These are phyloP conservation scores for Collybia sordida DNA, from an alignment of 768 basidiomycete species.

Conservation along the genomic window DNA sequence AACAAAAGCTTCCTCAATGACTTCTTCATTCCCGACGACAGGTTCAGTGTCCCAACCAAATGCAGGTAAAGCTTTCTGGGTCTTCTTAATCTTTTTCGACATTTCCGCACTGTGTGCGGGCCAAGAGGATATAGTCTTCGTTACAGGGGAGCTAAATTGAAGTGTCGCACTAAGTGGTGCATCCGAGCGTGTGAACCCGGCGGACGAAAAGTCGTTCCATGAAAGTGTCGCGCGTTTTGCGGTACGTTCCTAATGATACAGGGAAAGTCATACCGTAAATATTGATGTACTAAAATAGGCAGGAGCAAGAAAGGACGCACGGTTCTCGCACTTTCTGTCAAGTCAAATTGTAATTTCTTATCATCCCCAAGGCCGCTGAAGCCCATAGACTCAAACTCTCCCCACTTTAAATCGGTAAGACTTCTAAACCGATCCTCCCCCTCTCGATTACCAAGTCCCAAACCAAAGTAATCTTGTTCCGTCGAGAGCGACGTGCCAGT, in stretches of 20 bases:
- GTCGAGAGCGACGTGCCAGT: constrained; percentile 25
- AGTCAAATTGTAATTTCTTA: constrained; percentile 87
- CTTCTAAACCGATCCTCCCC: constrained; percentile 76
- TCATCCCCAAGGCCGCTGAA: constrained; percentile 61
- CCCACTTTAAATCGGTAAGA: constrained; percentile 88
- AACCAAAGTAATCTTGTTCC: constrained; percentile 38
- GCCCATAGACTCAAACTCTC: constrained; percentile 84
- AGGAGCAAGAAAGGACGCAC: constrained; percentile 27
- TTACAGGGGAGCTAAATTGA: constrained; percentile 62
- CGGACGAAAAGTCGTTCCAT: constrained; percentile 86
- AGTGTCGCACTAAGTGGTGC: constrained; percentile 77
- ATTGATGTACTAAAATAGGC: background rate
- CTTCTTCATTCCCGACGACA: constrained; percentile 71
- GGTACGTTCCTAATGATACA: constrained; percentile 47
- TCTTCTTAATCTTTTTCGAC: constrained; percentile 78
- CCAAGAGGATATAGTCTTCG: constrained; percentile 62
- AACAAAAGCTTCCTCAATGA: constrained; percentile 89
- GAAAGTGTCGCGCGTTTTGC: constrained; percentile 82
- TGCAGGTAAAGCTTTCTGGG: constrained; percentile 74
- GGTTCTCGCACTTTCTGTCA: constrained; percentile 83
- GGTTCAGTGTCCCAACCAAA: constrained; percentile 96
- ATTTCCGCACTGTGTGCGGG: constrained; percentile 73
- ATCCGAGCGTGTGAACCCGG: constrained; percentile 82
- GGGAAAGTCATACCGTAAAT: background rate
- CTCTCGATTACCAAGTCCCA: constrained; percentile 33